Evolutionary conservation across 2,329 filamentous ascomycete genomes (phyloP).

Genomic region (Dichotomopilus funicola): DNA sequence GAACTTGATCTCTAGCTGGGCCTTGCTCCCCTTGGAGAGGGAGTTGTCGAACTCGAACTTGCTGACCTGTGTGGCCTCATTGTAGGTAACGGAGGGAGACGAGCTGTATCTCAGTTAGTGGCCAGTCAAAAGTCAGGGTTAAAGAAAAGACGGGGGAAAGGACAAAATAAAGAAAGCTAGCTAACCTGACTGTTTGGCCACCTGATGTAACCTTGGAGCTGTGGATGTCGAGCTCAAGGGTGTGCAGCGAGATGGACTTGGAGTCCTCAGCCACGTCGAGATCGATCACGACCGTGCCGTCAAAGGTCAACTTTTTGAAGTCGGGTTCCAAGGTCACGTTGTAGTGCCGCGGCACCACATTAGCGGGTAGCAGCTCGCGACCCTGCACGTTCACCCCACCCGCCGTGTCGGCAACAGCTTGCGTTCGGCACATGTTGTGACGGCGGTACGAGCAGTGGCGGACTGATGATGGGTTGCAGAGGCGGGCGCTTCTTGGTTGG

Average conservation of each 20-base stretch:
- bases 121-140: constrained; percentile 3
- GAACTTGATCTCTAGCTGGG: constrained; percentile 70
- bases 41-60: constrained; percentile 71
- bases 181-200: constrained; percentile 44
- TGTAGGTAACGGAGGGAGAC: constrained; percentile 62
- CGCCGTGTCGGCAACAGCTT: constrained; percentile 30
- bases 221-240: constrained; percentile 78
- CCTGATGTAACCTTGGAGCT: constrained; percentile 60
- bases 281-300: constrained; percentile 78
- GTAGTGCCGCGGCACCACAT: constrained; percentile 89
- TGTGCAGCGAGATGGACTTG: constrained; percentile 80
- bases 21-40: constrained; percentile 68
- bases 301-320: constrained; percentile 79
- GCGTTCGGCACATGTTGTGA: constrained; percentile 59
- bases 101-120: constrained; percentile 41
- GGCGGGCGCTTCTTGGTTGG: constrained; percentile 10
- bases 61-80: constrained; percentile 74
- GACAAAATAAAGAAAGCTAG: neutral
- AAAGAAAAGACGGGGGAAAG: constrained; percentile 12
- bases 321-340: constrained; percentile 86
- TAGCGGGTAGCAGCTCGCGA: constrained; percentile 82
- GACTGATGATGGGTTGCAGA: constrained; percentile 20
- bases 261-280: constrained; percentile 81
- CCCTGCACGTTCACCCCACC: constrained; percentile 37
- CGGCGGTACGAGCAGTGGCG: constrained; percentile 70